Evolutionary conservation across 2,329 filamentous ascomycete genomes (phyloP).

Genomic region (Aspergillus sp.): DNA sequence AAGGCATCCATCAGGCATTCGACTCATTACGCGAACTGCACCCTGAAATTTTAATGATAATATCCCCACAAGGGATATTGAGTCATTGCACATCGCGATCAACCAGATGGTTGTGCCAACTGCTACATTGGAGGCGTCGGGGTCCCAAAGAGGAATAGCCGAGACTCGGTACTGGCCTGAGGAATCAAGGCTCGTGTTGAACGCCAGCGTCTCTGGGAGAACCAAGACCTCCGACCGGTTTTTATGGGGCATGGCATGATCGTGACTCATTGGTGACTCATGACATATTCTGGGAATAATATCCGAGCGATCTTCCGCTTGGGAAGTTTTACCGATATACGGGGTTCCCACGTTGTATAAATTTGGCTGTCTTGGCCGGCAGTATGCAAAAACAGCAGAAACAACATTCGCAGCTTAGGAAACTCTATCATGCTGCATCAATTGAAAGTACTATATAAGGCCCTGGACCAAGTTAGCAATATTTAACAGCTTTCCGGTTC

Average conservation of each 20-base stretch:
- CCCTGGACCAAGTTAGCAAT: no score
- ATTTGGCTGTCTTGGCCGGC: no score
- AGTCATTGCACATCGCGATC: background rate
- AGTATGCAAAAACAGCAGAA: no score
- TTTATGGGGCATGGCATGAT: background rate
- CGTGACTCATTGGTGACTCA: slow-evolving; percentile 2
- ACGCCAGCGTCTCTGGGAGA: background rate
- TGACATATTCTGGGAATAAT: background rate
- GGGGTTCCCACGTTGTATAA: no score
- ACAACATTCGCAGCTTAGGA: no score
- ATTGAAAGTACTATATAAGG: no score
- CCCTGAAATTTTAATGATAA: background rate
- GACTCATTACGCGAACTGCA: background rate
- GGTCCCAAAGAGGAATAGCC: slow-evolving; percentile 26
- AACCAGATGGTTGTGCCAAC: background rate
- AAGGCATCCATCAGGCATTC: background rate
- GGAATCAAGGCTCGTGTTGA: slow-evolving; percentile 4
- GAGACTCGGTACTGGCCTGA: slow-evolving; percentile 9
- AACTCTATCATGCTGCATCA: no score
- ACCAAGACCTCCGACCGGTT: background rate
- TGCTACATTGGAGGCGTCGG: slow-evolving; percentile 12
- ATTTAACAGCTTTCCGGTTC: no score
- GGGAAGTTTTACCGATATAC: background rate
- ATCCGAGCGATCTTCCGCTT: background rate
- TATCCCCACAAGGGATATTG: background rate